Conservation (phyloP, 768 basidiomycete species). For the Pholiota molesta region DNA sequence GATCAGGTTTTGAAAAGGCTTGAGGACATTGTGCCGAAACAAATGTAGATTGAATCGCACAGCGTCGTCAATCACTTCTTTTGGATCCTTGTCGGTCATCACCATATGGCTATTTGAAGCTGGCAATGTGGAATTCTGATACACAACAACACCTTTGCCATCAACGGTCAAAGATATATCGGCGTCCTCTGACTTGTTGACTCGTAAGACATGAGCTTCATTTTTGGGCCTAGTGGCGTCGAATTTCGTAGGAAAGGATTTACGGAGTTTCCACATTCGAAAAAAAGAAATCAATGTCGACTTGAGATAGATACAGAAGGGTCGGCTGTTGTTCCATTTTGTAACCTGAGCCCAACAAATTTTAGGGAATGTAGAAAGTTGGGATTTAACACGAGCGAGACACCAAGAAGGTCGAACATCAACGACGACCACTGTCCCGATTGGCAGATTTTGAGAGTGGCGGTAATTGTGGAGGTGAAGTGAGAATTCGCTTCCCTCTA, state of each 20-base stretch:
- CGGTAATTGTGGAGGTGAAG: constrained; percentile 63
- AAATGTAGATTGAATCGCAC: constrained; percentile 65
- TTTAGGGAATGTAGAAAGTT: constrained; percentile 30
- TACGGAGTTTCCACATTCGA: constrained; percentile 46
- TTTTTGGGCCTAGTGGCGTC: constrained; percentile 33
- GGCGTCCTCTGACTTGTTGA: constrained; percentile 44
- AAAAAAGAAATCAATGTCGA: constrained; percentile 48
- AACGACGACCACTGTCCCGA: constrained; percentile 52
- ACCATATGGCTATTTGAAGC: constrained; percentile 38
- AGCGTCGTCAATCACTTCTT: constrained; percentile 55
- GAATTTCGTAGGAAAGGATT: constrained; percentile 35
- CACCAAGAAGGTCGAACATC: constrained; percentile 65
- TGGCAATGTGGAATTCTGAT: constrained; percentile 40
- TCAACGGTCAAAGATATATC: constrained; percentile 54
- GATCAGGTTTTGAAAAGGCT: constrained; percentile 49
- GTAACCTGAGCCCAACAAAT: constrained; percentile 55
- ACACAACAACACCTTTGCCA: constrained; percentile 41
- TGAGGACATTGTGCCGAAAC: constrained; percentile 48
- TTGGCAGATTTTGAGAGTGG: constrained; percentile 57
- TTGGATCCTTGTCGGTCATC: constrained; percentile 33
- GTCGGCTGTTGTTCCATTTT: constrained; percentile 55
- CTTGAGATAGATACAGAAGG: constrained; percentile 58
- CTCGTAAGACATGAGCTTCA: constrained; percentile 49
- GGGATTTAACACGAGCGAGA: constrained; percentile 45
- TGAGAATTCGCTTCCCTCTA: constrained; percentile 64